phyloP scores from a whole-genome alignment of 192 early-diverging fungal genomes.

The Coemansia erecta region DNA sequence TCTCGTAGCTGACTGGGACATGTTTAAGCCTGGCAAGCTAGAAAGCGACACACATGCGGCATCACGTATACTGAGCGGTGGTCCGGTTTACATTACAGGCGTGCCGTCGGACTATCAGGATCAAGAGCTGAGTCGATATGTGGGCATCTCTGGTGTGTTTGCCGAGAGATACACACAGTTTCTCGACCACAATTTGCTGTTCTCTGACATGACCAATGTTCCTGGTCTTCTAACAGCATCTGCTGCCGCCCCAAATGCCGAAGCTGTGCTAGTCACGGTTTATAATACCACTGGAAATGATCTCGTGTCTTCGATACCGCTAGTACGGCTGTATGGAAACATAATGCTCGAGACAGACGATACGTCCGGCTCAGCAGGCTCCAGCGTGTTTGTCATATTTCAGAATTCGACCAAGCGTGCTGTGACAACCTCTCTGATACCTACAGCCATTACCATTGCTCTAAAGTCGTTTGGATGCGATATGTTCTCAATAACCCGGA shows the following conservation, averaged over 20 bases:
- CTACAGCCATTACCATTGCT: conserved; percentile 9
- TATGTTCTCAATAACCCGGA: conserved; percentile 18
- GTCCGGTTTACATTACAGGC: conserved; percentile 60
- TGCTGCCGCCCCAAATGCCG: background rate
- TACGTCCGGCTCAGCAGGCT: too few relatives aligned
- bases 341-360: too few relatives aligned
- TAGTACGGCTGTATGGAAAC: too few relatives aligned
- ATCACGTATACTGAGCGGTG: conserved; percentile 53
- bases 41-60: conserved; percentile 55
- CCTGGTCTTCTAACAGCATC: too few relatives aligned
- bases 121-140: background rate
- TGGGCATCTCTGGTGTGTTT: conserved; percentile 1
- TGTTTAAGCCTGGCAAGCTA: conserved; percentile 54
- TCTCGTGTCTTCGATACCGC: background rate
- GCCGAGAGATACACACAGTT: conserved; percentile 5
- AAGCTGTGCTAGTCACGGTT: background rate
- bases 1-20: conserved; percentile 57
- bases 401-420: conserved; percentile 32
- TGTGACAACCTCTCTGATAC: background rate
- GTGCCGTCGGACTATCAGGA: conserved; percentile 8
- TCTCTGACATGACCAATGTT: conserved; percentile 27
- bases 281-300: background rate
- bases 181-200: conserved; percentile 18
- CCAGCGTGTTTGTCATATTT: conserved; percentile 13
- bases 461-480: conserved; percentile 27